Evolutionary conservation across 208 protist genomes (phyloP), one percentile per base, ranked within the genome.

Genomic region (Sergeia podlipaevii): DNA sequence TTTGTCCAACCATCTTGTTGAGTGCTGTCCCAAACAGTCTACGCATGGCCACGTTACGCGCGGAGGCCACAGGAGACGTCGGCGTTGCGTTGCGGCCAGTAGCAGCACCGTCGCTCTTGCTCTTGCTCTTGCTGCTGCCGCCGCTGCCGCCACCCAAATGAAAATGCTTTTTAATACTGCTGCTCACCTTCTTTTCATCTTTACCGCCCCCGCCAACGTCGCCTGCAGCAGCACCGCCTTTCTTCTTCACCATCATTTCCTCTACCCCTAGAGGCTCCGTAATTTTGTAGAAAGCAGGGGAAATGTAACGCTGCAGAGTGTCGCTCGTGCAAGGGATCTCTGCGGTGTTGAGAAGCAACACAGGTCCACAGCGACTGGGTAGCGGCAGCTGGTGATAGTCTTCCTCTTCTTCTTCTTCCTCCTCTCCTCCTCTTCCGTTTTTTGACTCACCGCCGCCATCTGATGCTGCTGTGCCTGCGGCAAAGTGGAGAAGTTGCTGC

Each of bases 261-360:
- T 10, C 11, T 4, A 44, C n/a, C 2, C 51, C 57, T 5, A 45
- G 27, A 0, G 65, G 57, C 20, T 61, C 58, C n/a, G 57, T 66
- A 15, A 74, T 29, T 7, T 56, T 45, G 42, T 63, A 62, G 15
- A 80, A 62, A 17, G 59, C 59, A 3, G 72, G 66, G 7, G 60
- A 53, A 6, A 80, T 56, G 29, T 65, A 63, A 32, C 60, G 61
- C 10, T 59, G 43, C 57, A 80, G 32, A 17, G 64, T 30, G 24
- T 46, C 41, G 32, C 70, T 63, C 13, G 66, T 74, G 42, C 72
- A 80, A 10, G 42, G 46, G 44, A 80, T 57, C 60, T 80, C 72
- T 13, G 59, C 57, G 15, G 62, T 67, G 52, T 80, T 80, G 24
- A 80, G 61, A 27, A 80, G 46, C 15, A 71, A 44, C 30, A 80